A percentile compares a stretch with the other conserved stretches of the same genome.
These are phyloP conservation scores for Chytriomyces confervae DNA, from an alignment of 192 early-diverging fungal species.

Conservation along the genomic window DNA sequence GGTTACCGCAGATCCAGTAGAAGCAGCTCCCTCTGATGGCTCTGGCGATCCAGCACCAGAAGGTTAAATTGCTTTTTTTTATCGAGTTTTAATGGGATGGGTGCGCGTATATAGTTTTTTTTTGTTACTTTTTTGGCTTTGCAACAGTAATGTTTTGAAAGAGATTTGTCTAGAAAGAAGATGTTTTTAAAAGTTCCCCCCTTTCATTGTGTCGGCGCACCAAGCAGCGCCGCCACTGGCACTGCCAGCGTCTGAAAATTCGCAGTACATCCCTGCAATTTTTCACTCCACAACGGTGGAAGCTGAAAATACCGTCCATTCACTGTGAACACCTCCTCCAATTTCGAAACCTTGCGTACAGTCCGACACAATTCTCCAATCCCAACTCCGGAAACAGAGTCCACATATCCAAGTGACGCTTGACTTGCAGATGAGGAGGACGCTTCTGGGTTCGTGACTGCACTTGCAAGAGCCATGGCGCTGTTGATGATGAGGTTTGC, in stretches of 20 bases:
- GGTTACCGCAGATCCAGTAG: too few relatives aligned
- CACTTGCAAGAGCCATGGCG: conserved; percentile 22
- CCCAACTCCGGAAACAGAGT: not conserved
- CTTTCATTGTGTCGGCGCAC: not conserved
- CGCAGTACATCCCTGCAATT: conserved; percentile 15
- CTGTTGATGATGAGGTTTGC: conserved; percentile 23
- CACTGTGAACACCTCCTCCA: conserved; percentile 7
- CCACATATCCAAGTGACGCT: not conserved
- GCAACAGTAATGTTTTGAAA: not conserved
- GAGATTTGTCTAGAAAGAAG: not conserved
- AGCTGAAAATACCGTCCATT: not conserved
- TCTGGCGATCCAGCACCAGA: too few relatives aligned
- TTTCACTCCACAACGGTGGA: conserved; percentile 26
- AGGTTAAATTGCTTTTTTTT: too few relatives aligned
- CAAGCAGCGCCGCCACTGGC: not conserved
- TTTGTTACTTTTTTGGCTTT: not conserved
- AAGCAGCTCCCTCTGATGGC: too few relatives aligned
- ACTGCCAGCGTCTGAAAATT: conserved; percentile 4
- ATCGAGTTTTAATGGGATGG: not conserved
- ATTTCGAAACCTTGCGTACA: not conserved
- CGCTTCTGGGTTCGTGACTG: conserved; percentile 14
- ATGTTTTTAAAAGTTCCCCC: too few relatives aligned
- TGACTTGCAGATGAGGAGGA: not conserved
- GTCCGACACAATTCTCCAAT: conserved; percentile 17
- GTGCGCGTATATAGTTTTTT: not conserved